Evolutionary conservation across 495 filamentous ascomycete genomes (phyloP).

Genomic region (Apodospora peruviana): DNA sequence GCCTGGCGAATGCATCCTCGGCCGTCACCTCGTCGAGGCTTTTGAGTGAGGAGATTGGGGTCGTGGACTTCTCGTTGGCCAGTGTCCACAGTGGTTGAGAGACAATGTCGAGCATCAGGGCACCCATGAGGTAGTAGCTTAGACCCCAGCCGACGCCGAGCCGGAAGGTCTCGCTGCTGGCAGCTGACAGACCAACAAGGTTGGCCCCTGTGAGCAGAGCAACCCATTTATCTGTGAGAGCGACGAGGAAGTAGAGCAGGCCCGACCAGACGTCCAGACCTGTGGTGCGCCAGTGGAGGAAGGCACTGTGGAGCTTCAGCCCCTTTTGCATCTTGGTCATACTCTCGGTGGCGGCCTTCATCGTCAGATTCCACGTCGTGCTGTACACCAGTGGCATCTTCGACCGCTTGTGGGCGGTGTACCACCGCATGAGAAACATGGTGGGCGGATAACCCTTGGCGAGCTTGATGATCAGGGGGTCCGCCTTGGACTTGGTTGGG

Average conservation of each 20-base stretch:
- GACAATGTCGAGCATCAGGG: conserved; percentile 54
- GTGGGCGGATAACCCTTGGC: conserved; percentile 50
- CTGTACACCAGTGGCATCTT: conserved; percentile 51
- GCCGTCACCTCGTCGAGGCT: conserved; percentile 35
- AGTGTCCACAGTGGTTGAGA: conserved; percentile 48
- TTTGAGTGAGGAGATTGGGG: conserved; percentile 6
- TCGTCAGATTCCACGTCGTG: conserved; percentile 57
- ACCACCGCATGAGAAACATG: conserved; percentile 56
- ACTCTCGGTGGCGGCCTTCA: conserved; percentile 50
- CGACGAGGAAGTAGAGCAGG: conserved; percentile 53
- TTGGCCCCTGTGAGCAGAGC: conserved; percentile 43
- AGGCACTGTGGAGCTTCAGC: conserved; percentile 54
- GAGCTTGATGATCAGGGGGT: conserved; percentile 43
- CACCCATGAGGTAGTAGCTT: conserved; percentile 55
- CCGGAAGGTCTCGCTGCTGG: conserved; percentile 36
- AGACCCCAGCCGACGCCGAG: conserved; percentile 53
- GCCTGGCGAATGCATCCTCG: conserved; percentile 40
- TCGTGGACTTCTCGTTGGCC: conserved; percentile 28
- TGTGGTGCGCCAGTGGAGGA: conserved; percentile 56
- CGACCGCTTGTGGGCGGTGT: conserved; percentile 47
- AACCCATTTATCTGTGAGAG: conserved; percentile 58
- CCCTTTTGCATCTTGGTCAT: conserved; percentile 52
- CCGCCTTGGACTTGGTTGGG: conserved; percentile 10
- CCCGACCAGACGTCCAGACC: conserved; percentile 54
- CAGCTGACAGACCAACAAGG: conserved; percentile 37